Evolutionary conservation across 192 early-diverging fungal genomes (phyloP), one percentile per base, ranked within the genome.

Genomic region (Coemansia javaensis): DNA sequence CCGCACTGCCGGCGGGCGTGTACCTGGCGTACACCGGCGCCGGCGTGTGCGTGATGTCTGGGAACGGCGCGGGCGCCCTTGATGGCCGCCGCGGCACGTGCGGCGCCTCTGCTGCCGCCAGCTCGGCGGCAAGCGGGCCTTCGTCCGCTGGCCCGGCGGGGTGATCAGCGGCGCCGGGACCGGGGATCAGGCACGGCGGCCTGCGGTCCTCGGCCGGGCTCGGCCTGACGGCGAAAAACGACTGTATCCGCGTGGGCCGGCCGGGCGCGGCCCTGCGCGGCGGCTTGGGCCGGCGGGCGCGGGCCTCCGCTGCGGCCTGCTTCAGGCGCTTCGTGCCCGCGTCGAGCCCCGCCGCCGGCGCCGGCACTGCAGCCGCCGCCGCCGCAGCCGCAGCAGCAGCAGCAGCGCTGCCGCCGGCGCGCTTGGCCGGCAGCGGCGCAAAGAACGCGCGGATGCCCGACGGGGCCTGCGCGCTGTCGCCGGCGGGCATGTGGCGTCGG

Each of bases 51-150:
- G 53, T 34, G 32, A 43, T 12, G 5, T 47, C 62, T 3, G 69
- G 69, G 22, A 61, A 61, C 4, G 69, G 69, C 12, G 56, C 62
- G 23, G 61, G 57, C 3, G 53, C 47, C 20, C 53, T 53, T 10
- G 31, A 23, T 17, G 53, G 9, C 20, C 62, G 56, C 23, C 59
- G 47, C 23, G 42, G 24, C 7, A 47, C 37, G 8, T 53, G 53
- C 20, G 37, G 50, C 2, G 18, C 32, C 32, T 14, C 11, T 4
- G 42, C 21, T 6, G 31, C 12, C 22, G 43, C 43, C 1, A 41
- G 15, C 22, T 11, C n/a, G n/a, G 5, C 5, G 28, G 28, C 28
- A 30, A 30, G 5, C 28, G 28, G 5, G 10, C 10, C 5, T 5
- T 30, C n/a, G n/a, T n/a, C n/a, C n/a, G n/a, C n/a, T n/a, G n/a